These are phyloP conservation scores for Cladobotryum mycophilum DNA, from an alignment of 2,329 filamentous ascomycete species.

Conservation along the genomic window DNA sequence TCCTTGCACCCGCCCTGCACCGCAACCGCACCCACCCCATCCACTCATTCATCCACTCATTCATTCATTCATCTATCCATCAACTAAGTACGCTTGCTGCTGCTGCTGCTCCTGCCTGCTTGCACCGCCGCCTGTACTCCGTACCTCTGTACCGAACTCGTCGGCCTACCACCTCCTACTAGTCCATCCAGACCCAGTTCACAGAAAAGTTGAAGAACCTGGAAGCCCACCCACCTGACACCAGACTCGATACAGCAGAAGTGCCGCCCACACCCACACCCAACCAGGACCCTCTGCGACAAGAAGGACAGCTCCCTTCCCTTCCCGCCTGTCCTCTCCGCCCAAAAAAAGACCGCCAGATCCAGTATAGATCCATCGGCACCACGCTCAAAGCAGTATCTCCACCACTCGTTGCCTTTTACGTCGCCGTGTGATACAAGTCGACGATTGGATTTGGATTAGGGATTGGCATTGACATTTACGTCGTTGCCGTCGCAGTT, in stretches of 20 bases:
- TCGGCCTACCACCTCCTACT: neutral
- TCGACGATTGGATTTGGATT: slow-evolving; percentile 14
- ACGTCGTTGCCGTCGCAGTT: slow-evolving; percentile 10
- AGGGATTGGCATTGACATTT: slow-evolving; percentile 12
- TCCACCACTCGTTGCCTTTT: slow-evolving; percentile 54
- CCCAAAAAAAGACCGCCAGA: slow-evolving; percentile 38
- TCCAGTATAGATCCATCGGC: slow-evolving; percentile 61
- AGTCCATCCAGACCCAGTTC: no score
- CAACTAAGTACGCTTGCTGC: no score
- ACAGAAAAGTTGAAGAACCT: no score
- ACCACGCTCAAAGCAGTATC: slow-evolving; percentile 60
- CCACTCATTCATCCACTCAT: no score
- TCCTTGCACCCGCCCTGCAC: neutral
- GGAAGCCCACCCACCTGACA: slow-evolving; percentile 10
- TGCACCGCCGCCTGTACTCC: no score
- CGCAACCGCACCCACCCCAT: no score
- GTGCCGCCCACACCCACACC: slow-evolving; percentile 22
- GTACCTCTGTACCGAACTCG: no score
- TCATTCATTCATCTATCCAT: no score
- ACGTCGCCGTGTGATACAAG: slow-evolving; percentile 23
- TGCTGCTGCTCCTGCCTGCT: no score
- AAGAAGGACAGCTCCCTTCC: slow-evolving; percentile 40
- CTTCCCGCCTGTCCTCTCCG: slow-evolving; percentile 30
- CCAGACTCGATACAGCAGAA: slow-evolving; percentile 34
- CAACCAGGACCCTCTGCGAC: slow-evolving; percentile 51